Conservation (phyloP, 805 yeast genomes). For the Scheffersomyces coipomensis region DNA sequence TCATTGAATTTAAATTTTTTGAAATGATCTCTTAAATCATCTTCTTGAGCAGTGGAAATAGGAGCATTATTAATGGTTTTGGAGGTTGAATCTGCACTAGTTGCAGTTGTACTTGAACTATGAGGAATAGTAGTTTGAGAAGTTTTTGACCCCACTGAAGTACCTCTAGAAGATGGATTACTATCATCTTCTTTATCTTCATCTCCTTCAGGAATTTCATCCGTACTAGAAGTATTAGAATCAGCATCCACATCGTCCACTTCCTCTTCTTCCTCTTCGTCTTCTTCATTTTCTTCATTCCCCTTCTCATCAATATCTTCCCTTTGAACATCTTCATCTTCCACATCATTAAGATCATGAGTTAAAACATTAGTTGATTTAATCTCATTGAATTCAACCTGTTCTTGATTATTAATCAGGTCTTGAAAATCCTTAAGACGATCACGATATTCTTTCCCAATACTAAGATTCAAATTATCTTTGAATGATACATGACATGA, state of each 20-base stretch:
- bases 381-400: conserved; percentile 10
- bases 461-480: conserved; percentile 49
- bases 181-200: conserved; percentile 17
- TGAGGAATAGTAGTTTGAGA: conserved; percentile 4
- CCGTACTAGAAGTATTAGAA: conserved; percentile 3
- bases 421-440: conserved; percentile 34
- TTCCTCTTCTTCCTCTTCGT: conserved; percentile 14
- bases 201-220: conserved; percentile 12
- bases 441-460: conserved; percentile 42
- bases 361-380: conserved; percentile 21
- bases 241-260: conserved; percentile 20
- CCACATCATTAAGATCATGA: conserved; percentile 28
- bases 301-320: conserved; percentile 38
- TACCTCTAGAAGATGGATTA: neutral
- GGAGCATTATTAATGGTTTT: conserved; percentile 36
- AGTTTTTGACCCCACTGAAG: conserved; percentile 7
- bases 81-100: conserved; percentile 7
- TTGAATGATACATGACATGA: conserved; percentile 68
- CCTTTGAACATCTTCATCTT: conserved; percentile 32
- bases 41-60: conserved; percentile 36
- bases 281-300: conserved; percentile 25
- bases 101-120: conserved; percentile 9
- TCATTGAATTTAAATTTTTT: conserved; percentile 38
- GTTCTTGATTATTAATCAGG: conserved; percentile 12
- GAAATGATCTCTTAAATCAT: conserved; percentile 33